Evolutionary conservation across 768 basidiomycete species (phyloP).

Genomic region (Tylopilus intermedius): DNA sequence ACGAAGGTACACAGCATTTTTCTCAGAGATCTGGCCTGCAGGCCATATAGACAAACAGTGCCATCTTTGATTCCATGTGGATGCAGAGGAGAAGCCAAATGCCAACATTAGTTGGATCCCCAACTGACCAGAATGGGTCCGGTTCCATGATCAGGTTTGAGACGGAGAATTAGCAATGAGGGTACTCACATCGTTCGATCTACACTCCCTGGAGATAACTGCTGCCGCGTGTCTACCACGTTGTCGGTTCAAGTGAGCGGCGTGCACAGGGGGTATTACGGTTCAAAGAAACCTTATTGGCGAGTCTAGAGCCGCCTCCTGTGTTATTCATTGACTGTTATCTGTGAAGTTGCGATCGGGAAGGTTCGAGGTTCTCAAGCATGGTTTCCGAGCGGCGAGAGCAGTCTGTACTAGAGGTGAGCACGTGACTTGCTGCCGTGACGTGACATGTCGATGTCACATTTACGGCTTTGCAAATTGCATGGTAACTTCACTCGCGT

Average conservation of each 20-base stretch:
- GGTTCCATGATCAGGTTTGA: not conserved
- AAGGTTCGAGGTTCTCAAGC: not conserved
- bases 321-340: not conserved
- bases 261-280: not conserved
- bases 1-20: not conserved
- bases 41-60: not conserved
- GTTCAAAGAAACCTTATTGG: constrained; percentile 1
- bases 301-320: not conserved
- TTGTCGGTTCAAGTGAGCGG: constrained; percentile 3
- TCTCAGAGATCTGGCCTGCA: constrained; percentile 5
- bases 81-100: not conserved
- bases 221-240: constrained; percentile 16
- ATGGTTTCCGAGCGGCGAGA: too few relatives aligned
- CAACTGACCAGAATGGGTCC: not conserved
- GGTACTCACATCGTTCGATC: not conserved
- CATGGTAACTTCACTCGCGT: constrained; percentile 2
- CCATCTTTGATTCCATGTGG: not conserved
- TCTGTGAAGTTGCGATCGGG: not conserved
- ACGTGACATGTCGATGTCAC: too few relatives aligned
- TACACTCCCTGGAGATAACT: constrained; percentile 13
- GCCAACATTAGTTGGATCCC: not conserved
- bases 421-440: constrained; percentile 28
- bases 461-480: too few relatives aligned
- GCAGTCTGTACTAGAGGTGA: too few relatives aligned
- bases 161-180: not conserved